phyloP scores from a whole-genome alignment of 106 monocot genomes.

The Ottelia alismoides region DNA sequence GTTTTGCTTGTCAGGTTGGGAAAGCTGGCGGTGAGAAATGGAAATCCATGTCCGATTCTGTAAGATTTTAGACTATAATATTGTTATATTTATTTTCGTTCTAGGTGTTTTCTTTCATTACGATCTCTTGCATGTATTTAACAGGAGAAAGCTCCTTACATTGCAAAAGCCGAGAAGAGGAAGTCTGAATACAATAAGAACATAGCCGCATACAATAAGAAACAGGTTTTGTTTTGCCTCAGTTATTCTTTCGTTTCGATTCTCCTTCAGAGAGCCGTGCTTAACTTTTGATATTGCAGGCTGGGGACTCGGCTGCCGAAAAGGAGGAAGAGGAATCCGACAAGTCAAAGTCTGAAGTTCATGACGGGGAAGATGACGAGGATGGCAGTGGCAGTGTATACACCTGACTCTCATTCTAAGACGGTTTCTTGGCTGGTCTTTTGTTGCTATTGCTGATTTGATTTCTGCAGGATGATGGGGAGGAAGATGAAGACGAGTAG shows the following conservation, averaged over 20 bases:
- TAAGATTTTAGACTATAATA: neutral
- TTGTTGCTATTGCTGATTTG: neutral
- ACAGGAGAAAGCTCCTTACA: slow-evolving; percentile 70
- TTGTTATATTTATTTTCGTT: neutral
- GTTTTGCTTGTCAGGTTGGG: slow-evolving; percentile 31
- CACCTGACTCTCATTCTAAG: neutral
- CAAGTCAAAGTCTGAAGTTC: slow-evolving; percentile 72
- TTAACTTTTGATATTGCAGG: neutral
- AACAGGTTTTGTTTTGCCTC: neutral
- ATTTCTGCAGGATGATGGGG: neutral
- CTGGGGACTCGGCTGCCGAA: neutral
- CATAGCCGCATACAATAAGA: slow-evolving; percentile 44
- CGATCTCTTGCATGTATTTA: slow-evolving; percentile 6
- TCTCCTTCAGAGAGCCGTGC: neutral
- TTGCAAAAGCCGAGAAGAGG: slow-evolving; percentile 52
- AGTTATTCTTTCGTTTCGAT: neutral
- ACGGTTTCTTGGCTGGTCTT: neutral
- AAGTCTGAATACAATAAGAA: slow-evolving; percentile 56
- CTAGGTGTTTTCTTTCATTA: neutral
- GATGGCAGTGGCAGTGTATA: slow-evolving; percentile 27
- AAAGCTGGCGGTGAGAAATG: slow-evolving; percentile 45
- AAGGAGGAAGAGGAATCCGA: slow-evolving; percentile 67
- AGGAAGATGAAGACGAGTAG: neutral
- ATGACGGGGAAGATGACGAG: slow-evolving; percentile 46
- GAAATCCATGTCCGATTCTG: slow-evolving; percentile 17